Percentiles rank a stretch among this genome's conserved stretches.
These are phyloP conservation scores for Tremella yokohamensis DNA, from an alignment of 768 basidiomycete species.

Conservation along the genomic window DNA sequence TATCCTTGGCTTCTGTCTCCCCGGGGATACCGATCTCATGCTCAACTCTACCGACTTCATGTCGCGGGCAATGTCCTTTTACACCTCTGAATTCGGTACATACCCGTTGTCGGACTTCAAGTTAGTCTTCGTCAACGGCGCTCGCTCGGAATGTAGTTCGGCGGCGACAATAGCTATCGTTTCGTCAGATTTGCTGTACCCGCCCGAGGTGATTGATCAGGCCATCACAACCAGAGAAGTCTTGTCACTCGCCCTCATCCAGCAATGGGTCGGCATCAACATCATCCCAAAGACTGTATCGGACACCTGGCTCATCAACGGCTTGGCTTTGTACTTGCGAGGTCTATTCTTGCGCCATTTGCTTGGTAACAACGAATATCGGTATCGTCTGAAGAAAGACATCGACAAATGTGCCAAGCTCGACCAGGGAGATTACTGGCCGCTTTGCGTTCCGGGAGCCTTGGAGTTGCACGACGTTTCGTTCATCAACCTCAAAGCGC, in stretches of 20 bases:
- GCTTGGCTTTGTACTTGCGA: slow-evolving; percentile 83
- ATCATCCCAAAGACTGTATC: slow-evolving; percentile 89
- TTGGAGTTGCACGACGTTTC: slow-evolving; percentile 82
- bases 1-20: slow-evolving; percentile 89
- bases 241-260: slow-evolving; percentile 81
- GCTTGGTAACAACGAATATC: slow-evolving; percentile 93
- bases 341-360: slow-evolving; percentile 80
- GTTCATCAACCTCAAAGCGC: slow-evolving; percentile 91
- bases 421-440: slow-evolving; percentile 84
- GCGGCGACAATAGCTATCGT: slow-evolving; percentile 77
- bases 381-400: slow-evolving; percentile 91
- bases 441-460: slow-evolving; percentile 85
- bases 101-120: slow-evolving; percentile 93
- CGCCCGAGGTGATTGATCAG: slow-evolving; percentile 86
- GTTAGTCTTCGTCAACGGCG: slow-evolving; percentile 85
- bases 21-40: slow-evolving; percentile 75
- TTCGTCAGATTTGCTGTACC: slow-evolving; percentile 75
- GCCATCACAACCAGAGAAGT: slow-evolving; percentile 83
- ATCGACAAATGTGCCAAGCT: slow-evolving; percentile 85
- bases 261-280: slow-evolving; percentile 96
- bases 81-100: slow-evolving; percentile 83
- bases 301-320: slow-evolving; percentile 96
- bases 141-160: slow-evolving; percentile 76
- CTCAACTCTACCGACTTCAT: slow-evolving; percentile 68
- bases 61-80: slow-evolving; percentile 82